Base-by-base conservation (phyloP, 1,284 basidiomycete species). In the Ceratobasidium sp. region DNA sequence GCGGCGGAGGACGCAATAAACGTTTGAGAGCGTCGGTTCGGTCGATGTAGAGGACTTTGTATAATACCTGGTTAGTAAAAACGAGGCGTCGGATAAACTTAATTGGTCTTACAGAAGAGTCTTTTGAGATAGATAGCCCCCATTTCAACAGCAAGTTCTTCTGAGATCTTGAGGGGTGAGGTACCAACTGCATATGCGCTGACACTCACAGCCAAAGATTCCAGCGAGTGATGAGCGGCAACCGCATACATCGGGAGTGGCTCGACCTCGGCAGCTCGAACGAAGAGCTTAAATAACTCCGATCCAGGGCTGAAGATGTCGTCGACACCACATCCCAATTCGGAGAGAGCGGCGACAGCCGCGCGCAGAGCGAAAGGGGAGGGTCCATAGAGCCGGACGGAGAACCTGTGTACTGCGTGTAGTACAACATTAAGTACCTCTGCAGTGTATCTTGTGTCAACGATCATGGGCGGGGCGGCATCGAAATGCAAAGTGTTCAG, bases 181-280 rank as follows among this genome's bases (percentile, higher is more conserved):
- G 87, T 85, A 13, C 86, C 87, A 61, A 90, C 84, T 44, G 90
- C 82, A 78, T 88, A 86, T 0, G 87, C 84, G 4, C 89, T 90
- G 3, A 86, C 84, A 8, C 86, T 81, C 11, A 88, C 85, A 0
- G 89, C 89, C 54, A 90, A 83, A 61, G 88, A 85, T 71, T 87
- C 84, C 46, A 90, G 79, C 76, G 87, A 85, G 75, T 86, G 80
- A 14, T 81, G 83, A 1, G 88, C 85, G 3, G 89, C 87, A 35
- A 90, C 82, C 0, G 87, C 82, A 80, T 89, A 90, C 11, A 89
- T 79, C 44, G 88, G 85, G 52, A 90, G 78, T 2, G 89, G 87
- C 71, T 81, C 82, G 43, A 86, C 78, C 1, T 87, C 87, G 2
- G 88, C 88, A 74, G 87, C 82, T 26, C 64, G 52, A 14, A 77